Evolutionary conservation across 192 early-diverging fungal genomes (phyloP), one percentile per base, ranked within the genome.

Genomic region (Coemansia sp.): DNA sequence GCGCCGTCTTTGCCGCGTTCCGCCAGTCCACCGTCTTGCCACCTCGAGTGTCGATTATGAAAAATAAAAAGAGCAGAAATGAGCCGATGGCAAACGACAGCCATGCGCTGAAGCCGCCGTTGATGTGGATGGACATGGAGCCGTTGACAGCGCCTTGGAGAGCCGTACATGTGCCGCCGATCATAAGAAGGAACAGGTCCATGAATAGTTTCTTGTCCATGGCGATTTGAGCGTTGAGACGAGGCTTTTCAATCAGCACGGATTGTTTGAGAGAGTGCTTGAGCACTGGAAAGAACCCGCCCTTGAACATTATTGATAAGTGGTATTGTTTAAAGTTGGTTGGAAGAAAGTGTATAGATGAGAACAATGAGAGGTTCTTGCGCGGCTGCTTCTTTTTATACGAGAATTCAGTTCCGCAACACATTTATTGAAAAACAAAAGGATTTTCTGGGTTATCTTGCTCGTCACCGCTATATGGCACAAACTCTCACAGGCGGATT

Each of bases 111-210:
- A 81, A 81, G 0, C 79, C 73, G 23, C 79, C 79, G 63, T 70
- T 73, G 70, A 76, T 37, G 57, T 72, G 66, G n/a, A 62, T 67
- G 7, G 79, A 75, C 56, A 81, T 38, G 11, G 73, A 60, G 12
- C 79, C 79, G 56, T 81, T 81, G 51, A 81, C 79, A 2, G 63
- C 70, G 0, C 79, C 79, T 39, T 81, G 79, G 5, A 81, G 52
- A 11, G 66, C 29, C 5, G 69, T 75, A 57, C 73, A 70, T 3
- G 58, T 61, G 0, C 79, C 79, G 14, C 24, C 79, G 22, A 81
- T 43, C 70, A 81, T 81, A 27, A 81, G 64, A 2, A 81, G 64
- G 11, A 76, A 17, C 11, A 76, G 17, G 64, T 81, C 73, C 56
- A 81, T 58, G 22, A 60, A 57, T 6, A 81, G 63, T 58, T 73